Percentiles rank a stretch among this genome's conserved stretches.
phyloP scores from a whole-genome alignment of 1,284 basidiomycete genomes.

The Sporisorium sorghi region DNA sequence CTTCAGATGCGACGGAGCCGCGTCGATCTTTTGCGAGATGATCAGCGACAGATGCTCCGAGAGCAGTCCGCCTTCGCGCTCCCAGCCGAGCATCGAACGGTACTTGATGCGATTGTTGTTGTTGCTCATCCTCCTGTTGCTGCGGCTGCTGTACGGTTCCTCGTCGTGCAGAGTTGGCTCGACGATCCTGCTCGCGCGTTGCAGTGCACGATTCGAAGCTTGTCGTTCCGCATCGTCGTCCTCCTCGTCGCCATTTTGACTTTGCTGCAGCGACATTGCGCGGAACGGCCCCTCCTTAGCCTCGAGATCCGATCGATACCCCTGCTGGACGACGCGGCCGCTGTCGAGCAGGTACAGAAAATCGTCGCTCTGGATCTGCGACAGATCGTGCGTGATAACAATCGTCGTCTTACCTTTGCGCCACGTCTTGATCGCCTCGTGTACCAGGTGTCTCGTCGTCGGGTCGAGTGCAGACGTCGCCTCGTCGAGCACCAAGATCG shows the following conservation, averaged over 20 bases:
- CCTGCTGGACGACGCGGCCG: constrained; percentile 86
- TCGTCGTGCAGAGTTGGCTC: constrained; percentile 8
- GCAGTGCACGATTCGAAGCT: too few species aligned
- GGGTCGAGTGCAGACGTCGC: constrained; percentile 94
- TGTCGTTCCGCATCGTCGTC: neutral
- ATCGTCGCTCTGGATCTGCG: constrained; percentile 80
- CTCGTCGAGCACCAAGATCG: constrained; percentile 93
- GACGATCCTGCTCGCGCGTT: neutral
- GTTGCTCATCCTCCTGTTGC: constrained; percentile 1
- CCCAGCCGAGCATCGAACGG: constrained; percentile 35
- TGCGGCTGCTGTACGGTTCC: constrained; percentile 71
- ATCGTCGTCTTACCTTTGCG: constrained; percentile 87
- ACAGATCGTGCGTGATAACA: constrained; percentile 94
- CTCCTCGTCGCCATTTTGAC: neutral
- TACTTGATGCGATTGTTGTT: constrained; percentile 22
- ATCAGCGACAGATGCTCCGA: constrained; percentile 44
- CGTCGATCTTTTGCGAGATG: constrained; percentile 35
- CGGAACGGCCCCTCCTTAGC: constrained; percentile 26
- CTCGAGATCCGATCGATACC: constrained; percentile 82
- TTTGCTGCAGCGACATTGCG: constrained; percentile 20
- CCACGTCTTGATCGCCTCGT: constrained; percentile 87
- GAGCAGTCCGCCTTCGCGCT: constrained; percentile 23
- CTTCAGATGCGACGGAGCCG: constrained; percentile 34
- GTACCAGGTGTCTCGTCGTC: constrained; percentile 86
- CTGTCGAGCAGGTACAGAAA: constrained; percentile 92